These are phyloP conservation scores for Suhomyces pyralidae DNA, from an alignment of 805 yeast species.

Conservation along the genomic window DNA sequence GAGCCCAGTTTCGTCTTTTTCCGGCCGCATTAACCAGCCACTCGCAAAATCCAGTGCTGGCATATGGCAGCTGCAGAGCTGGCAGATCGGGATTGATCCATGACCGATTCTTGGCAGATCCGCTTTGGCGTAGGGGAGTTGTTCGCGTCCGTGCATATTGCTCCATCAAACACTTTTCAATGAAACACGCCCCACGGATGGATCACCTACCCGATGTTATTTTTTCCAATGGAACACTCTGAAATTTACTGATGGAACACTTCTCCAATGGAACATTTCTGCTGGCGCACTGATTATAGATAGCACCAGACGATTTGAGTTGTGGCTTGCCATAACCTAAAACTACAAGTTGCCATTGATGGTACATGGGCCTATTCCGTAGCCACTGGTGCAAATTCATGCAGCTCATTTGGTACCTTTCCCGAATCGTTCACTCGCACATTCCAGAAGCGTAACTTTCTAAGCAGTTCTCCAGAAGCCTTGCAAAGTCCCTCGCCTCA, in stretches of 20 bases:
- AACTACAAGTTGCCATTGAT: neutral
- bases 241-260: too few relatives aligned
- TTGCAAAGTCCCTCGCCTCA: neutral
- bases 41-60: neutral
- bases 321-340: neutral
- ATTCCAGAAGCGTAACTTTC: neutral
- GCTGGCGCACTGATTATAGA: neutral
- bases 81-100: neutral
- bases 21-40: neutral
- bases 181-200: neutral
- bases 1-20: neutral
- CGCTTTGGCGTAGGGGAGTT: neutral
- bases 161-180: neutral
- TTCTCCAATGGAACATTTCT: neutral
- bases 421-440: neutral
- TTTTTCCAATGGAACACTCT: too few relatives aligned
- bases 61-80: neutral
- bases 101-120: neutral
- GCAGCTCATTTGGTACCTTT: neutral
- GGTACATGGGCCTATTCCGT: too few relatives aligned
- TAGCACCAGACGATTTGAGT: neutral
- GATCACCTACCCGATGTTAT: neutral
- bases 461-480: neutral
- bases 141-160: neutral
- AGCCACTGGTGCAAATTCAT: neutral